Evolutionary conservation across 2,329 filamentous ascomycete species (phyloP), one percentile per base, ranked within the genome.

Genomic region (Ambrosiella xylebori): DNA sequence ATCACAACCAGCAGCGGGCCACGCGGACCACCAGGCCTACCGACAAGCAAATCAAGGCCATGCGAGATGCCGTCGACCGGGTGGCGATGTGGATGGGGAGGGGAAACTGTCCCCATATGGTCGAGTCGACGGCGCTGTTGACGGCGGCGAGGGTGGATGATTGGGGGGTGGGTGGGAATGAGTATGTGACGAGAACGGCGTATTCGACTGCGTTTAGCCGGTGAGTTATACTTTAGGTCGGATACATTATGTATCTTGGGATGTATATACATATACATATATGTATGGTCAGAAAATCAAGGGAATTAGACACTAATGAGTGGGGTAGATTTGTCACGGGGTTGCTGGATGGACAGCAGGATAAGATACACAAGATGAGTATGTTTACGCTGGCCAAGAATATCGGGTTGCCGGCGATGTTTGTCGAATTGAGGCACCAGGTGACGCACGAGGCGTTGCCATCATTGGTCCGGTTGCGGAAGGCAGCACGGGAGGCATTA

Each of bases 381-480:
- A 88, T 89, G 85, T 85, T 86, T 69, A 76, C 78, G 47, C 75
- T 85, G 27, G 85, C 84, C 61, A 82, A 79, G 67, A 80, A 76
- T 44, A 79, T 88, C 59, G 81, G 79, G 0, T 71, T 89, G 59
- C 85, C 85, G 0, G 81, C 84, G 0, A 84, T 85, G 0, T 94
- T 95, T 69, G 88, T 96, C 57, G 89, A 95, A 73, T 74, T 94
- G 60, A 80, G 90, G 51, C 90, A 96, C 68, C 86, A 94, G 71
- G 87, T 86, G 49, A 94, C 89, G 45, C 90, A 97, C 68, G 87
- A 94, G 68, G 86, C 89, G 66, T 73, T 95, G 59, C 90, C 90
- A 0, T 82, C 84, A 1, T 73, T 95, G 57, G 75, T 79, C 9
- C 82, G 88, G 62, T 73, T 96, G 61, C 79, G 88, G 56, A 76